Percentiles rank a stretch among this genome's conserved stretches.
These are phyloP conservation scores for Nasturtium officinale DNA, from an alignment of 345 rosid genomes.

Conservation along the genomic window DNA sequence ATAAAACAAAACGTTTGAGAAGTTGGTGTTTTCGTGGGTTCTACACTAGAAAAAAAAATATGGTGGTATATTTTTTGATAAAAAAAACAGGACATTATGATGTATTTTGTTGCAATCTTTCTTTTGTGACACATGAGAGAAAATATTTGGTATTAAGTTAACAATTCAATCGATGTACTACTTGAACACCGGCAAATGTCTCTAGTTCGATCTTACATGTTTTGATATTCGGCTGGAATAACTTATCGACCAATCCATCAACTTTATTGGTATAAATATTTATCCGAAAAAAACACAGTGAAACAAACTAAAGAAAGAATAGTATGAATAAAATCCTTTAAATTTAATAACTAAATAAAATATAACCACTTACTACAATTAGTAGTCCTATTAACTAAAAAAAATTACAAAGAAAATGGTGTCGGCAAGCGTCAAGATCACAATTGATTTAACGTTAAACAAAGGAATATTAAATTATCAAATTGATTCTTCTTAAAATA, in stretches of 20 bases:
- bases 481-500: not conserved
- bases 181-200: not conserved
- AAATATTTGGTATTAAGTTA: not conserved
- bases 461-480: constrained; percentile 23
- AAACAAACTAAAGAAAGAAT: not conserved
- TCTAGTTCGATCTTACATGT: not conserved
- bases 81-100: no score
- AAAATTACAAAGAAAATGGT: constrained; percentile 15
- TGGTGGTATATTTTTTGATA: not conserved
- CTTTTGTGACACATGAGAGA: not conserved
- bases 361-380: constrained; percentile 17
- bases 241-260: no score
- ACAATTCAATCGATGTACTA: not conserved
- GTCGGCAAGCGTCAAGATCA: constrained; percentile 25
- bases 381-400: not conserved
- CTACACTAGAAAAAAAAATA: not conserved
- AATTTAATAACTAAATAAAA: not conserved
- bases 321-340: not conserved
- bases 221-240: no score
- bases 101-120: not conserved
- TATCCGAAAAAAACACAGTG: no score
- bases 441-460: constrained; percentile 20
- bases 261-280: no score
- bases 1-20: not conserved
- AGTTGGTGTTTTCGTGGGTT: not conserved